phyloP scores from a whole-genome alignment of 2,329 filamentous ascomycete species.

The Ramichloridium luteum region DNA sequence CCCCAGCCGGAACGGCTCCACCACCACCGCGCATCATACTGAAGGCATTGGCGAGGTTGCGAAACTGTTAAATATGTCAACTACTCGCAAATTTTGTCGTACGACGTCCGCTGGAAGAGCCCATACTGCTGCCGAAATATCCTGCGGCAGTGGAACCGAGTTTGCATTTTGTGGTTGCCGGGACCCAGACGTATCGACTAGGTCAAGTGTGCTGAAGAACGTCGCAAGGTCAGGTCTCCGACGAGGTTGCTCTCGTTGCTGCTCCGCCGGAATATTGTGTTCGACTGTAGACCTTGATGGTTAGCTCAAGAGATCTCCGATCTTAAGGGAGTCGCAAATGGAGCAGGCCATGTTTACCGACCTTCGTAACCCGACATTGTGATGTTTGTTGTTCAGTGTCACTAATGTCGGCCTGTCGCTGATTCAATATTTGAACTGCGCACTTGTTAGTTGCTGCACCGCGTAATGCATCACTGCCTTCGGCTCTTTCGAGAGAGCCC shows the following conservation, averaged over 20 bases:
- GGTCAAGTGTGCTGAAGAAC: constrained; percentile 52
- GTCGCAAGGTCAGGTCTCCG: constrained; percentile 53
- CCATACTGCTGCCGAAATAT: constrained; percentile 42
- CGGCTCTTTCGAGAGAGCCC: too few relatives aligned
- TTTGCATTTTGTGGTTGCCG: constrained; percentile 41
- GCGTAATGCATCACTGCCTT: constrained; percentile 1
- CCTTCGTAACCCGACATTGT: constrained; percentile 13
- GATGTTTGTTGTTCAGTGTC: not conserved
- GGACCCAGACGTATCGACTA: constrained; percentile 41
- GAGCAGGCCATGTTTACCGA: constrained; percentile 1
- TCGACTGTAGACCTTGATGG: constrained; percentile 29
- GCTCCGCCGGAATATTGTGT: constrained; percentile 34
- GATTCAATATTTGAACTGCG: too few relatives aligned
- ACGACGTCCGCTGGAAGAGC: too few relatives aligned
- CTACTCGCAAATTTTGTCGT: too few relatives aligned
- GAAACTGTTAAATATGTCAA: constrained; percentile 4
- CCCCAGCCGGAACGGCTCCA: constrained; percentile 6
- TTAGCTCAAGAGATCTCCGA: too few relatives aligned
- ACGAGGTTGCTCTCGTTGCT: constrained; percentile 18
- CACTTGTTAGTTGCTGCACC: too few relatives aligned
- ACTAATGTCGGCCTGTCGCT: not conserved
- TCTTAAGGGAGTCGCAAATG: too few relatives aligned
- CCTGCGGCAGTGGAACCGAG: constrained; percentile 47
- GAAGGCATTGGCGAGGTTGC: constrained; percentile 49
- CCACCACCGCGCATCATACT: constrained; percentile 40